phyloP scores from a whole-genome alignment of 2,329 filamentous ascomycete genomes.

The Exophiala sp. region DNA sequence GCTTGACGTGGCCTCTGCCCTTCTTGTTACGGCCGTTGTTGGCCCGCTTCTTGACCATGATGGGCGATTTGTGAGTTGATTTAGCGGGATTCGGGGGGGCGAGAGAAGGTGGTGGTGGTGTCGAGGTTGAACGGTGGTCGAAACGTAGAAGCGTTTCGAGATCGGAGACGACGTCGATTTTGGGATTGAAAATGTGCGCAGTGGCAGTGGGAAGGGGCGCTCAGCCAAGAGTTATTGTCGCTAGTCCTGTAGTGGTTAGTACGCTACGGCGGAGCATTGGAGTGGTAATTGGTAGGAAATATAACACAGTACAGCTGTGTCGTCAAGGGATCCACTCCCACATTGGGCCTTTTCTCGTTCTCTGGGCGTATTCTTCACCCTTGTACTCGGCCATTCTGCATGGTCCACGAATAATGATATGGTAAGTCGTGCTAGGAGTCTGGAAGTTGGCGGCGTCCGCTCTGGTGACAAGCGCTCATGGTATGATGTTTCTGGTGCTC shows the following conservation, averaged over 20 bases:
- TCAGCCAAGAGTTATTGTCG: background rate
- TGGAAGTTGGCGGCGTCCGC: no score
- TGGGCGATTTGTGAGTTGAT: constrained; percentile 31
- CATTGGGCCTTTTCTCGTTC: no score
- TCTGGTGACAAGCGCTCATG: no score
- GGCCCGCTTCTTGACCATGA: constrained; percentile 70
- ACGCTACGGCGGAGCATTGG: background rate
- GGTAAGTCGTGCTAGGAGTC: no score
- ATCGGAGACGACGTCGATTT: background rate
- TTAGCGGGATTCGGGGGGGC: background rate
- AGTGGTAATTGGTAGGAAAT: no score
- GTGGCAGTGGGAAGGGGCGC: background rate
- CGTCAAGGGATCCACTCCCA: no score
- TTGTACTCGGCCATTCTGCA: no score
- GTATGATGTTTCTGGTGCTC: no score
- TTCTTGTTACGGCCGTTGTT: constrained; percentile 98
- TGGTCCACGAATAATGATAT: no score
- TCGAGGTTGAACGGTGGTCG: background rate
- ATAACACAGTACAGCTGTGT: no score
- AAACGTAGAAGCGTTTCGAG: background rate
- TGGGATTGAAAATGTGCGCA: background rate
- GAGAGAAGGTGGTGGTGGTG: background rate
- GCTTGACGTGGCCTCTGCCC: constrained; percentile 99
- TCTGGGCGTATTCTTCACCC: no score
- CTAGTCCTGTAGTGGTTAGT: background rate